Percentiles rank a stretch among this genome's conserved stretches.
These are phyloP conservation scores for Bassia scoparia DNA, from an alignment of 148 eudicot genomes.

Conservation along the genomic window DNA sequence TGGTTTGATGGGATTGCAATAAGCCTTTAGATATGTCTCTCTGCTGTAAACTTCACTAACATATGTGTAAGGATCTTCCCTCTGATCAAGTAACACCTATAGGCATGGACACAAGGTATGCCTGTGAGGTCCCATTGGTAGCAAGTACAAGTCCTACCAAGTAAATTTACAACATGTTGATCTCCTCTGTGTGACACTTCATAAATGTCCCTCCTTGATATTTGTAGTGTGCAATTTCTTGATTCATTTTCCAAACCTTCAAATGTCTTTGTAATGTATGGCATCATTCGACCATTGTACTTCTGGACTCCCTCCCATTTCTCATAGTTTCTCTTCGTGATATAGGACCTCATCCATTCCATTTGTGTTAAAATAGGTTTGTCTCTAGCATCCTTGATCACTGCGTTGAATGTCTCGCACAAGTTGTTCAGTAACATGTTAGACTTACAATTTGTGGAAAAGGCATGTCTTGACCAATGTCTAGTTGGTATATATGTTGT, in stretches of 20 bases:
- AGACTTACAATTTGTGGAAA: neutral
- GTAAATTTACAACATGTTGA: neutral
- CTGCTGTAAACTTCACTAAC: neutral
- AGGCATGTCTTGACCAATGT: conserved; percentile 1
- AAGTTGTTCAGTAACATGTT: neutral
- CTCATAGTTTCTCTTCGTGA: neutral
- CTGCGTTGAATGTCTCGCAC: neutral
- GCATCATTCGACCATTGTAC: neutral
- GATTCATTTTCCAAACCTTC: neutral
- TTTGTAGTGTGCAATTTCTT: neutral
- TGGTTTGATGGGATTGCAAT: neutral
- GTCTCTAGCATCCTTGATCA: neutral
- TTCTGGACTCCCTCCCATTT: neutral
- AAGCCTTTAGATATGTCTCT: neutral
- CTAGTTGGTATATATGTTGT: neutral
- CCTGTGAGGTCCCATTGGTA: neutral
- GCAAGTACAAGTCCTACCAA: neutral
- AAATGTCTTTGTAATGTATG: neutral
- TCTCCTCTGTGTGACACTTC: neutral
- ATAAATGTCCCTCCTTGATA: neutral
- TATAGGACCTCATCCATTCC: neutral
- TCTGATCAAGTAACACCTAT: neutral
- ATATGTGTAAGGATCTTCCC: neutral
- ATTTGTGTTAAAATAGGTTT: neutral
- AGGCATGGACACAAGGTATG: neutral